Conservation (phyloP, 345 rosid species). For the Punica granatum region DNA sequence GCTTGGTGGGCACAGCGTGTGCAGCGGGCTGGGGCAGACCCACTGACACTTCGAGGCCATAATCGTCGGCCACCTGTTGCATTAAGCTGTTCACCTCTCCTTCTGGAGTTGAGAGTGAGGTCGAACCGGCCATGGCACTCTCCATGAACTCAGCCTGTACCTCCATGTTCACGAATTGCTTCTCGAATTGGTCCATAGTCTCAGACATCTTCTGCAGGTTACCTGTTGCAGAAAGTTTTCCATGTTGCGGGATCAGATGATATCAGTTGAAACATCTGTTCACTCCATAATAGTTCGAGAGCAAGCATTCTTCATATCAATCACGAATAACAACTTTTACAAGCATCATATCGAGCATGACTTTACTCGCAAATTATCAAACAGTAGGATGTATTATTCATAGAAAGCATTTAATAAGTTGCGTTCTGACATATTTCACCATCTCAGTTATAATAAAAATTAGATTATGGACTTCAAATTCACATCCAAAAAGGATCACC, state of each 20-base stretch:
- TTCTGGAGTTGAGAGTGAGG: constrained; percentile 93
- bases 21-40: constrained; percentile 94
- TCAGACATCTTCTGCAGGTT: constrained; percentile 98
- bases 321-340: not conserved
- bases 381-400: not conserved
- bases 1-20: constrained; percentile 75
- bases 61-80: constrained; percentile 97
- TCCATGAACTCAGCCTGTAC: constrained; percentile 99
- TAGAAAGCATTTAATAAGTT: not conserved
- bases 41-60: constrained; percentile 93
- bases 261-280: not conserved
- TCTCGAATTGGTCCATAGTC: constrained; percentile 98
- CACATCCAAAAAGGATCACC: not conserved
- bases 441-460: not conserved
- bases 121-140: constrained; percentile 96
- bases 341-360: not conserved
- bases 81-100: constrained; percentile 98
- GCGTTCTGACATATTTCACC: not conserved
- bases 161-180: constrained; percentile 99
- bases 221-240: constrained; percentile 31
- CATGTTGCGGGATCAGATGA: not conserved
- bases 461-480: not conserved
- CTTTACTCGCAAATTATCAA: not conserved
- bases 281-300: not conserved
- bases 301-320: not conserved